Evolutionary conservation across 129 eudicot species (phyloP), one percentile per base, ranked within the genome.

Genomic region (Chrysanthemum lavandulifolium): DNA sequence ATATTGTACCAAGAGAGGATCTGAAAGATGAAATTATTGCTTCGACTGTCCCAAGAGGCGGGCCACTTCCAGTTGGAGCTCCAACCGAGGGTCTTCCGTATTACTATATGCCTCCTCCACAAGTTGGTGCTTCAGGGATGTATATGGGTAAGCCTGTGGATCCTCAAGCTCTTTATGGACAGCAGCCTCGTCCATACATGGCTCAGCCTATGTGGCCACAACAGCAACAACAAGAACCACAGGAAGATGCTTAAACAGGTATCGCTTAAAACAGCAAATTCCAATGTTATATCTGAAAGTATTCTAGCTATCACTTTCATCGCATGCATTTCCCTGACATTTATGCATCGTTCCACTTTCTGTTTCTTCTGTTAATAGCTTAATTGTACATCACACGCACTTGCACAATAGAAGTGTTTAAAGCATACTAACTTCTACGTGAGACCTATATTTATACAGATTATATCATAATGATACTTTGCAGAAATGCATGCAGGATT

Each of bases 121-220:
- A 82, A 15, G 91, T 86, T 78, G 95, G 95, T 61, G 86, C 85
- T 71, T 76, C 92, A 0, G 97, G 89, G 75, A 83, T 89, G 96
- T 86, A 72, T 71, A 74, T 92, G 84, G 97, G 96, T 36, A 86
- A 85, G 73, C 97, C 96, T 2, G 85, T 83, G 61, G 96, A 89
- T 69, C 79, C 79, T 51, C 92, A 83, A 45, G 86, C 87, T 27
- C 78, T 82, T 19, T 86, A 92, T 80, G 96, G 89, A 65, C 89
- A 83, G 76, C 96, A 86, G 81, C 71, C 93, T 68, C 87, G 88
- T 65, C 91, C 91, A 21, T 92, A 86, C 79, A 85, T 92, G 93
- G 85, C 87, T 70, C 96, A 78, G 67, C 88, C 84, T 51, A 89
- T 85, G 91, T 92, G 98, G 98, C 95, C 98, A 36, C 97, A 88